These are phyloP conservation scores for Paramecium caudatum DNA, from an alignment of 73 alveolate species.

Conservation along the genomic window DNA sequence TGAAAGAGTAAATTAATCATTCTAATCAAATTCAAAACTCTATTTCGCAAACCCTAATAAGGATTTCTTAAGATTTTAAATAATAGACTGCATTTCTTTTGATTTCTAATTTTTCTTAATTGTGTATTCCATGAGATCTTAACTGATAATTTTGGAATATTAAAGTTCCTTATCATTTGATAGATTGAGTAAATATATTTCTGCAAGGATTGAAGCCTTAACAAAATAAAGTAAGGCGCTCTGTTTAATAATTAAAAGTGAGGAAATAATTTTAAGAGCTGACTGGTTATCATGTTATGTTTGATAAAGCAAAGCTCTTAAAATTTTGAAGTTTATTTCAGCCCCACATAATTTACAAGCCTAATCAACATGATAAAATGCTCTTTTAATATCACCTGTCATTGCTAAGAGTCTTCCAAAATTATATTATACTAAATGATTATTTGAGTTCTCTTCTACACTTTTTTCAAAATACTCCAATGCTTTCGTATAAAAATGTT, in stretches of 20 bases:
- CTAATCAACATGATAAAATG: conserved; percentile 36
- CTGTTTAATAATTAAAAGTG: background rate
- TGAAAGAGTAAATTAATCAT: conserved; percentile 6
- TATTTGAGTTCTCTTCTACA: background rate
- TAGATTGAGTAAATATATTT: conserved; percentile 35
- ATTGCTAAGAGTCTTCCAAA: background rate
- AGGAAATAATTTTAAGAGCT: conserved; percentile 32
- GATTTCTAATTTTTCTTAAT: conserved; percentile 39
- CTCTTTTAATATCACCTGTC: conserved; percentile 21
- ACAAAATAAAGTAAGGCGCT: conserved; percentile 30
- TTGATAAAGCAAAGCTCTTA: conserved; percentile 23
- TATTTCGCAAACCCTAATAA: background rate
- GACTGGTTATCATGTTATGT: conserved; percentile 13
- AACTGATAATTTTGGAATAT: background rate
- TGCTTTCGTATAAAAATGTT: conserved; percentile 23
- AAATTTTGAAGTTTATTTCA: background rate
- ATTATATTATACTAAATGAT: conserved; percentile 41
- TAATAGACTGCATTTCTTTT: conserved; percentile 33
- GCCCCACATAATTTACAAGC: conserved; percentile 53
- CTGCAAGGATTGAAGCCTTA: conserved; percentile 32
- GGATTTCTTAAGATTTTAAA: background rate
- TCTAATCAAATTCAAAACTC: background rate
- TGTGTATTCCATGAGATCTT: background rate
- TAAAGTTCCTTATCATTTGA: conserved; percentile 48
- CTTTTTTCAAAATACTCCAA: conserved; percentile 23